These are phyloP conservation scores for Yamadazyma laniorum DNA, from an alignment of 805 yeast species.

Conservation along the genomic window DNA sequence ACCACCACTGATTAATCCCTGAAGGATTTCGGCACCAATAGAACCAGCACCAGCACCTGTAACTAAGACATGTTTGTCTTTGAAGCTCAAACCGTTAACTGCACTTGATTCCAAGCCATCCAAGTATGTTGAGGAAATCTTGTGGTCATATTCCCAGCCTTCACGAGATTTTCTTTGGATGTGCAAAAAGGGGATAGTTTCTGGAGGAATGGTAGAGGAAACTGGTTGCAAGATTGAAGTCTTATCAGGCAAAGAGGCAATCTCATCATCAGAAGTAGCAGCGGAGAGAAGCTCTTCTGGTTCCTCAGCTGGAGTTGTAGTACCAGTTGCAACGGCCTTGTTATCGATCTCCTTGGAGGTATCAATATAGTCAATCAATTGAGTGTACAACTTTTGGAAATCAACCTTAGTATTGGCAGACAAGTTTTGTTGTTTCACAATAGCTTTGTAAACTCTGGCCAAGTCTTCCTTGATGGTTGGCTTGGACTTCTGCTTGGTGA, in stretches of 20 bases:
- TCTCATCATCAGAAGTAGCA: conserved; percentile 70
- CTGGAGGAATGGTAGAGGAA: conserved; percentile 69
- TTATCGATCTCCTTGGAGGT: conserved; percentile 64
- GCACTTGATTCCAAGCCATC: conserved; percentile 94
- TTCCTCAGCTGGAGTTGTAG: conserved; percentile 36
- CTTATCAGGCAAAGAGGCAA: conserved; percentile 76
- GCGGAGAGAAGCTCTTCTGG: conserved; percentile 32
- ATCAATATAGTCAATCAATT: conserved; percentile 66
- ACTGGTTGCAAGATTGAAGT: conserved; percentile 71
- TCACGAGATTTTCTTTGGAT: conserved; percentile 71
- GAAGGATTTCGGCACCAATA: conserved; percentile 94
- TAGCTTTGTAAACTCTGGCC: conserved; percentile 76
- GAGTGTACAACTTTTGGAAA: conserved; percentile 68
- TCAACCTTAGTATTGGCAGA: conserved; percentile 61
- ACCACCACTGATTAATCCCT: conserved; percentile 96
- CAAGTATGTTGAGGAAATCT: conserved; percentile 72
- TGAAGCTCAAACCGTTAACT: conserved; percentile 86
- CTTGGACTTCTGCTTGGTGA: conserved; percentile 60
- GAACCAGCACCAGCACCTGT: conserved; percentile 99
- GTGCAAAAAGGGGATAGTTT: conserved; percentile 93
- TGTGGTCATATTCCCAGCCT: conserved; percentile 87
- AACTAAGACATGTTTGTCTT: conserved; percentile 82
- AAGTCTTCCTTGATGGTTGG: conserved; percentile 85
- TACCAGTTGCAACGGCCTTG: conserved; percentile 48
- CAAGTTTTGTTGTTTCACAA: conserved; percentile 69